These are phyloP conservation scores for Porphyra umbilicalis DNA, from an alignment of 31 red algal genomes.

Conservation along the genomic window DNA sequence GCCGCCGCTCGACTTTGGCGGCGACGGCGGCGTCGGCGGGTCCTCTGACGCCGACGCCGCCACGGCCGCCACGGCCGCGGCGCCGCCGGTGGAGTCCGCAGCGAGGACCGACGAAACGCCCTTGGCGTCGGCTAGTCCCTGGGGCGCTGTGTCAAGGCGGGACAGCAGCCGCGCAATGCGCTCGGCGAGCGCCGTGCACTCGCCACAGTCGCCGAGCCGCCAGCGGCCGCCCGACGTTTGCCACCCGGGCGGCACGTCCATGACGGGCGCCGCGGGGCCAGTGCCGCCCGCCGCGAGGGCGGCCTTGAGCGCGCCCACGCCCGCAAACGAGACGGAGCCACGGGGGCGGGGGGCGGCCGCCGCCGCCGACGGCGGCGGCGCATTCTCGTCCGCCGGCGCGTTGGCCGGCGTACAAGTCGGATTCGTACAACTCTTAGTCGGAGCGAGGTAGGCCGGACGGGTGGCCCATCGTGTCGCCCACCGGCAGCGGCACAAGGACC, in stretches of 20 bases:
- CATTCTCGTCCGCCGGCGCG: neutral
- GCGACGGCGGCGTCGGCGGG: neutral
- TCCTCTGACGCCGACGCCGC: neutral
- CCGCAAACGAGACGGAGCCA: neutral
- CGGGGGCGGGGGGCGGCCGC: neutral
- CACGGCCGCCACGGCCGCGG: neutral
- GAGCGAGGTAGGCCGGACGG: neutral
- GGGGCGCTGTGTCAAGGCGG: neutral
- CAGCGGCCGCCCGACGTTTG: too few relatives aligned
- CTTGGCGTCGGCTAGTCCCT: neutral
- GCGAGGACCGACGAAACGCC: neutral
- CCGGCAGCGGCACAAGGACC: neutral
- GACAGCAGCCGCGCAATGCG: neutral
- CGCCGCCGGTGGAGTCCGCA: neutral
- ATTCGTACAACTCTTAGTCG: slow-evolving; percentile 1
- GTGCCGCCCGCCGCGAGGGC: neutral
- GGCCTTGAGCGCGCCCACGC: neutral
- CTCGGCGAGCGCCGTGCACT: neutral
- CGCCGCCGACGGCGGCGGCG: neutral
- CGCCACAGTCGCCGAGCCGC: neutral
- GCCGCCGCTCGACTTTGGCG: neutral
- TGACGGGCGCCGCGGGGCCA: neutral
- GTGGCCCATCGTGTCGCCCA: neutral
- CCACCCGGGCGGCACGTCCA: neutral
- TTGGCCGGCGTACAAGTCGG: neutral